phyloP scores from a whole-genome alignment of 305 asterid species.

The Withania somnifera region DNA sequence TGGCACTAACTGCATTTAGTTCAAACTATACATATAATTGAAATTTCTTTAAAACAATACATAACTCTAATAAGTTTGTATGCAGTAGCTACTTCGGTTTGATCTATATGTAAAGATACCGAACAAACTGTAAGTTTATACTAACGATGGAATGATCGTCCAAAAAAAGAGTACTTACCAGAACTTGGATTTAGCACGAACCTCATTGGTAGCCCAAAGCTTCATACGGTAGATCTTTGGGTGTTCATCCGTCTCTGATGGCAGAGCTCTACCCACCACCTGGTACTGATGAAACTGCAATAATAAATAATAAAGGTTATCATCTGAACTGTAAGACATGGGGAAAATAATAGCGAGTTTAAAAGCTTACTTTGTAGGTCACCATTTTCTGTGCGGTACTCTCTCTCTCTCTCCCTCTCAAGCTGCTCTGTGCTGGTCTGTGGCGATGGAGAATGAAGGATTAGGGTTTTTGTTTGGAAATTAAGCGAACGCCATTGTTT shows the following conservation, averaged over 20 bases:
- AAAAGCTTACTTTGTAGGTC: neutral
- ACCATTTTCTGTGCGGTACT: neutral
- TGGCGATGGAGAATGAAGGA: neutral
- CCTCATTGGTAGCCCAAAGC: slow-evolving; percentile 14
- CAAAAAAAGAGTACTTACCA: neutral
- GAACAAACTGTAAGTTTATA: neutral
- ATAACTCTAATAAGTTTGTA: neutral
- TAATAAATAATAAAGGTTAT: neutral
- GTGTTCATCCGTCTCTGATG: slow-evolving; percentile 14
- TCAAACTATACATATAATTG: neutral
- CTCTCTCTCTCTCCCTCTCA: neutral
- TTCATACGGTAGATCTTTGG: slow-evolving; percentile 23
- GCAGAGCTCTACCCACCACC: slow-evolving; percentile 6
- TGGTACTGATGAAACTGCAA: slow-evolving; percentile 11
- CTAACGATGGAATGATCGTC: neutral
- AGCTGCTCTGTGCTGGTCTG: neutral
- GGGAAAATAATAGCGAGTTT: neutral
- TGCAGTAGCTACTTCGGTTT: neutral
- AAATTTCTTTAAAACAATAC: neutral
- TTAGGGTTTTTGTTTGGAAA: slow-evolving; percentile 1
- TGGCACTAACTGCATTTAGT: neutral
- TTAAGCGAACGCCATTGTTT: neutral
- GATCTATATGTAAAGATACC: neutral
- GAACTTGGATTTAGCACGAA: slow-evolving; percentile 12
- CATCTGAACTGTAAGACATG: neutral